Evolutionary conservation across 768 basidiomycete genomes (phyloP).

Genomic region (Boletus subcaerulescens): DNA sequence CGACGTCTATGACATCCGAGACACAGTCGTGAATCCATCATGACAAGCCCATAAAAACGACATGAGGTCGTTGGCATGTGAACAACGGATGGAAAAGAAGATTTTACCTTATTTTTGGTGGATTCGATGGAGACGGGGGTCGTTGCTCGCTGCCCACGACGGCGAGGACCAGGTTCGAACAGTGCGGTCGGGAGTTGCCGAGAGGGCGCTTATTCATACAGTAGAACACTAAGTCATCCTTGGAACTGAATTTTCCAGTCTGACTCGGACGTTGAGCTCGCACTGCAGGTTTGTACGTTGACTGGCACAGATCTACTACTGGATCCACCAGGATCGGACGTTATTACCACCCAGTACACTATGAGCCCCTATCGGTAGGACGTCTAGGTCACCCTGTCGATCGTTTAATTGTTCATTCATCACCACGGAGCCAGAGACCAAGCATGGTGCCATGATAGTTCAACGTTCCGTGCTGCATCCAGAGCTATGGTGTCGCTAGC

Average conservation of each 20-base stretch:
- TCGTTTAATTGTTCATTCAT: no score
- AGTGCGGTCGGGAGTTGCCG: slow-evolving; percentile 29
- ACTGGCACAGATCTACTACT: no score
- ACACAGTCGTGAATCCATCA: slow-evolving; percentile 29
- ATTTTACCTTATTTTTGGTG: slow-evolving; percentile 22
- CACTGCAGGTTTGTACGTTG: no score
- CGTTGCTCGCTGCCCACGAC: slow-evolving; percentile 35
- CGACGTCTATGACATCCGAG: slow-evolving; percentile 30
- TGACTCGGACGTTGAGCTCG: no score
- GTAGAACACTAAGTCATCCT: not conserved
- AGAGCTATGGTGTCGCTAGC: no score
- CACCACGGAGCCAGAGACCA: slow-evolving; percentile 29
- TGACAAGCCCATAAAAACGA: not conserved
- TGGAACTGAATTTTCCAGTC: not conserved
- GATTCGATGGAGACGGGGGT: slow-evolving; percentile 11
- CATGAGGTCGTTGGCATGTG: not conserved
- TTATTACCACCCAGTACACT: no score
- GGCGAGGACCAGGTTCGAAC: slow-evolving; percentile 24
- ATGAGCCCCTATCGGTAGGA: slow-evolving; percentile 8
- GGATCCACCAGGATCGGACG: no score
- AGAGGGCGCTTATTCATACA: not conserved
- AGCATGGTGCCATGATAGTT: no score
- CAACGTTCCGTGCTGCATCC: no score
- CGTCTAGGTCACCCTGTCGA: not conserved
- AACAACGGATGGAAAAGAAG: not conserved